Conservation (phyloP, 2,329 filamentous ascomycete genomes). For the Aspergillus eucalypticola region DNA sequence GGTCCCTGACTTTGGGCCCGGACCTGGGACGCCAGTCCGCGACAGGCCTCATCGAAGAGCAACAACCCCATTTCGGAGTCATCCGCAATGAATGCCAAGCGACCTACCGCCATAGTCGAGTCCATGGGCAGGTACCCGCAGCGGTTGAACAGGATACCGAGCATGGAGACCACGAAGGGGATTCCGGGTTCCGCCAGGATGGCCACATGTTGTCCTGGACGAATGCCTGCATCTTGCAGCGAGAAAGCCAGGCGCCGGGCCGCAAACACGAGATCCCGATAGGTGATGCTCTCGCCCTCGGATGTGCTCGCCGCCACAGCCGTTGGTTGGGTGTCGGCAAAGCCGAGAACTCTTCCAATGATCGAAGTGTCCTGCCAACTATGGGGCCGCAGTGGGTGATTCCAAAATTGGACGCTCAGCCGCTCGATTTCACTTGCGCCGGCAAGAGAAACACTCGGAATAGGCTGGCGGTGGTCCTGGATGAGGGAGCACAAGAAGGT, state of each 20-base stretch:
- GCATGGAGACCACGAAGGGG: background rate
- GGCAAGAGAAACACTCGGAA: background rate
- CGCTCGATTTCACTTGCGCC: background rate
- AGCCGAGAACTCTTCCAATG: background rate
- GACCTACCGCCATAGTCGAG: background rate
- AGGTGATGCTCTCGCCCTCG: background rate
- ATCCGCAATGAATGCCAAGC: background rate
- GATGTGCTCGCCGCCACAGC: background rate
- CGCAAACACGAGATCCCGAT: background rate
- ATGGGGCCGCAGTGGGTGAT: background rate
- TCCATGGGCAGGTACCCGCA: constrained; percentile 5
- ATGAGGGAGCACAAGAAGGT: constrained; percentile 1
- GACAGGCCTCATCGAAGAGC: background rate
- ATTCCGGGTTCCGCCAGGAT: background rate
- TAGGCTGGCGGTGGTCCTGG: constrained; percentile 3
- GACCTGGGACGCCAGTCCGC: background rate
- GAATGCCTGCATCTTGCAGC: background rate
- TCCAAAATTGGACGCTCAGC: background rate
- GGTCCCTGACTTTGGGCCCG: background rate
- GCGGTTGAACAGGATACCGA: background rate
- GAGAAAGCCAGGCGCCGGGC: background rate
- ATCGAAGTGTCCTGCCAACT: background rate
- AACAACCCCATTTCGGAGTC: background rate
- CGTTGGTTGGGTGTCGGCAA: background rate
- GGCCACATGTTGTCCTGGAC: background rate